Conservation (phyloP, 768 basidiomycete species). For the Nevesoporus exiguus region DNA sequence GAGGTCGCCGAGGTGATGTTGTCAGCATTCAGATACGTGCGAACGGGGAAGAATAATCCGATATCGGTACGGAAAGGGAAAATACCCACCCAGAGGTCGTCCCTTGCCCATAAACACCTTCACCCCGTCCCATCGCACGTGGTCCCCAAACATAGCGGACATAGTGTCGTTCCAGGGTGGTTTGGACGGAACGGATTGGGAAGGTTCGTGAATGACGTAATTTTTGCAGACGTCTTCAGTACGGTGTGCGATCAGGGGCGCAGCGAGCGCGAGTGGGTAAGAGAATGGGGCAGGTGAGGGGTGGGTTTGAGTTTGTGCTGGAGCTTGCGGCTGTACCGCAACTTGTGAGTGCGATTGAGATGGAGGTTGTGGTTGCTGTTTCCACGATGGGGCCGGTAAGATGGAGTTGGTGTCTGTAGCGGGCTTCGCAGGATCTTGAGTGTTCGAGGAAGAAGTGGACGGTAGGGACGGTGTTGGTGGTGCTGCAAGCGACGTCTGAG, state of each 20-base stretch:
- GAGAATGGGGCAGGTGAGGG: constrained; percentile 8
- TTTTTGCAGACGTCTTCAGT: constrained; percentile 59
- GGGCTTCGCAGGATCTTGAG: not conserved
- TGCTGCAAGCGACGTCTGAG: not conserved
- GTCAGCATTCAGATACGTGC: not conserved
- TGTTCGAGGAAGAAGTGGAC: constrained; percentile 1
- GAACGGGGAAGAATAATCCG: not conserved
- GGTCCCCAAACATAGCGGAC: constrained; percentile 79
- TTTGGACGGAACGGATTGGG: constrained; percentile 43
- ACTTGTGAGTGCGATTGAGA: not conserved
- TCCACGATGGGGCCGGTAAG: not conserved
- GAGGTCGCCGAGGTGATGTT: not conserved
- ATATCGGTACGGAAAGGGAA: not conserved
- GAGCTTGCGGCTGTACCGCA: not conserved
- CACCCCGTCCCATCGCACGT: constrained; percentile 76
- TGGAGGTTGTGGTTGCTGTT: not conserved
- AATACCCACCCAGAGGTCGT: constrained; percentile 57
- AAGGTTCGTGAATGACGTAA: constrained; percentile 65
- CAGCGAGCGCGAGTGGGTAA: constrained; percentile 8
- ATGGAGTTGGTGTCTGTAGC: not conserved
- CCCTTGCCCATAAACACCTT: constrained; percentile 61
- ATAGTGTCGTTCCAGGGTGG: constrained; percentile 72
- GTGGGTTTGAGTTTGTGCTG: not conserved
- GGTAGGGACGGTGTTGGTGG: not conserved
- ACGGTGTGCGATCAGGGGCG: constrained; percentile 27